A percentile compares a stretch with the other conserved stretches of the same genome.
These are phyloP conservation scores for Cercospora citrullina DNA, from an alignment of 2,329 filamentous ascomycete species.

Conservation along the genomic window DNA sequence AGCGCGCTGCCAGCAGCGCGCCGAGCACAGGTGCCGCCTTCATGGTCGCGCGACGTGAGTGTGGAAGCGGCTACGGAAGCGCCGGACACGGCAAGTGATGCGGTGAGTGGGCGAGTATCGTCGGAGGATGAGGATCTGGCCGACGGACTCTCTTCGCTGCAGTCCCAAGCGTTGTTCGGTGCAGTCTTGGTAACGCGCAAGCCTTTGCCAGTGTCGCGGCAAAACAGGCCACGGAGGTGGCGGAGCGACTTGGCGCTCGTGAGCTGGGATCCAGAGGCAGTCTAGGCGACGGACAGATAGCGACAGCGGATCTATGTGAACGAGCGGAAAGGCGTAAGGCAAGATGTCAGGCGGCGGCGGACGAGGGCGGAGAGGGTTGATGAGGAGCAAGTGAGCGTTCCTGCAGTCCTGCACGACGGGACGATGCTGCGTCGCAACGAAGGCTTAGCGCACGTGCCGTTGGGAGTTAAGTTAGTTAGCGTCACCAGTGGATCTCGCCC, in stretches of 20 bases:
- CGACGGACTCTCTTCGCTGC: neutral
- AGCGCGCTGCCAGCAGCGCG: constrained; percentile 28
- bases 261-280: neutral
- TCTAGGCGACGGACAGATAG: neutral
- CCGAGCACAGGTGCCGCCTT: constrained; percentile 21
- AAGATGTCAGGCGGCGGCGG: neutral
- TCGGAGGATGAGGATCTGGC: neutral
- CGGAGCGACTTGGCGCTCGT: constrained; percentile 12
- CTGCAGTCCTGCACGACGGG: constrained; percentile 7
- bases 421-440: constrained; percentile 1
- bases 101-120: neutral
- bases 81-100: neutral
- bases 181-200: constrained; percentile 12
- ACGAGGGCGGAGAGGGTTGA: neutral
- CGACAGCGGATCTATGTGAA: neutral
- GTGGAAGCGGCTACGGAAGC: neutral
- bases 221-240: constrained; percentile 11
- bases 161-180: neutral
- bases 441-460: neutral
- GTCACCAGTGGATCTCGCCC: neutral
- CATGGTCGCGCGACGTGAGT: constrained; percentile 16
- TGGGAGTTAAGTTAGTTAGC: neutral
- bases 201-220: constrained; percentile 13
- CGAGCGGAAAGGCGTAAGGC: neutral
- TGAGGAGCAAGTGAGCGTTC: neutral